Base-by-base conservation (phyloP, 192 early-diverging fungal species). In the Linnemannia zychae region DNA sequence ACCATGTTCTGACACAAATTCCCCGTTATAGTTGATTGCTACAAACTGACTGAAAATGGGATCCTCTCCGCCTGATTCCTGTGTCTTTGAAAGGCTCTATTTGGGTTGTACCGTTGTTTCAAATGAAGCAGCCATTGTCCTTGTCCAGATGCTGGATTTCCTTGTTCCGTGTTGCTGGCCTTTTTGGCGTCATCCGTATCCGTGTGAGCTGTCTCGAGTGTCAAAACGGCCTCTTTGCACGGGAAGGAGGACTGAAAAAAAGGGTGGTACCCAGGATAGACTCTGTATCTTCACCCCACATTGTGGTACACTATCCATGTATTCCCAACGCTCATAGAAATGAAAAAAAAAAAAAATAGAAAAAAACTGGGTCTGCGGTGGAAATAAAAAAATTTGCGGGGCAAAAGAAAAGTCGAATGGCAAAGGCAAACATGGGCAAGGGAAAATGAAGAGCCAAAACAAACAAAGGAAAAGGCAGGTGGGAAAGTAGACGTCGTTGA, bases 291-390 rank as follows among this genome's bases (percentile, higher is more conserved):
- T 63, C 17, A 2, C 57, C 57, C 57, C 57, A 63, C 57, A 63
- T 63, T 63, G 57, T 57, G 52, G 52, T 63, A 63, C 28, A n/a
- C 57, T 31, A 63, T 63, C 57, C 57, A 63, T 63, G 57, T 63
- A 63, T 12, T 31, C 24, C 31, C 13, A 3, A 31, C 28, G 48
- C 71, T 36, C 44, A 53, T 20, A 44, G 49, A 22, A 50, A 73
- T 49, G 33, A 47, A 47, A 71, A 40, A 47, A 36, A 73, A 22
- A 73, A 50, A 72, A 28, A 49, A 72, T 1, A 72, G 18, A 34
- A 50, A 72, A 73, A 73, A 73, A 53, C 20, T 53, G 71, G 71
- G 49, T 73, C 48, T 33, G 49, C 33, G 4, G 28, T 72, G 11
- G 70, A 40, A 33, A 31, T n/a, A 28, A 47, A 47, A 47, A 40